A percentile compares a stretch with the other conserved stretches of the same genome.
These are phyloP conservation scores for Eutrema heterophyllum DNA, from an alignment of 345 rosid genomes.

Conservation along the genomic window DNA sequence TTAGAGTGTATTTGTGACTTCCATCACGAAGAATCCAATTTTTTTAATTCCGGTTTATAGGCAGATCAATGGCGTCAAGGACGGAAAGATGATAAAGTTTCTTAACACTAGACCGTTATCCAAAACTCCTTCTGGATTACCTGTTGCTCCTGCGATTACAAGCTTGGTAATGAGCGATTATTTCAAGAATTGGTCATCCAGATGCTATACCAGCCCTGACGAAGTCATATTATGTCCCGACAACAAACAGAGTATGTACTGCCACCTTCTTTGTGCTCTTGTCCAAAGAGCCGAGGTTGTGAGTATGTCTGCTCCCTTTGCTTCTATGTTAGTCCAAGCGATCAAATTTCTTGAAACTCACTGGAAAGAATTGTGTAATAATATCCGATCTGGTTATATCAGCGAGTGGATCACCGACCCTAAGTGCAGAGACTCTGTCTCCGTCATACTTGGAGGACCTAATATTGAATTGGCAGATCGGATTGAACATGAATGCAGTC, in stretches of 20 bases:
- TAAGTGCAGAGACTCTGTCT: constrained; percentile 36
- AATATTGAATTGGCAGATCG: constrained; percentile 41
- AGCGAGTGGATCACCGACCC: constrained; percentile 58
- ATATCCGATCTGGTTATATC: constrained; percentile 41
- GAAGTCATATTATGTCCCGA: constrained; percentile 52
- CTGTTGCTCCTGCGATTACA: neutral
- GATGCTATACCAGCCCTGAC: constrained; percentile 44
- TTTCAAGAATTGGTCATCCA: constrained; percentile 46
- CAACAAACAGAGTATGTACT: constrained; percentile 58
- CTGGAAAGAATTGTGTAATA: constrained; percentile 47
- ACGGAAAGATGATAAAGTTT: neutral
- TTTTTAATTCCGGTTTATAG: neutral
- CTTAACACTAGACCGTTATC: neutral
- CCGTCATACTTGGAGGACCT: constrained; percentile 31
- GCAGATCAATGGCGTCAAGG: neutral
- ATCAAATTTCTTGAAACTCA: constrained; percentile 51
- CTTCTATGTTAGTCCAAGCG: constrained; percentile 44
- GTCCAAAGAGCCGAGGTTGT: constrained; percentile 44
- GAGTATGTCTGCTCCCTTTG: constrained; percentile 44
- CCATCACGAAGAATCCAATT: neutral
- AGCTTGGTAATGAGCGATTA: neutral
- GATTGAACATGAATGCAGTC: constrained; percentile 34
- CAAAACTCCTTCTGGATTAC: neutral
- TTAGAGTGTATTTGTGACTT: neutral
- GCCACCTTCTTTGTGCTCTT: constrained; percentile 59